Base-by-base conservation (phyloP, 2,329 filamentous ascomycete species). In the Graphilbum fragrans region DNA sequence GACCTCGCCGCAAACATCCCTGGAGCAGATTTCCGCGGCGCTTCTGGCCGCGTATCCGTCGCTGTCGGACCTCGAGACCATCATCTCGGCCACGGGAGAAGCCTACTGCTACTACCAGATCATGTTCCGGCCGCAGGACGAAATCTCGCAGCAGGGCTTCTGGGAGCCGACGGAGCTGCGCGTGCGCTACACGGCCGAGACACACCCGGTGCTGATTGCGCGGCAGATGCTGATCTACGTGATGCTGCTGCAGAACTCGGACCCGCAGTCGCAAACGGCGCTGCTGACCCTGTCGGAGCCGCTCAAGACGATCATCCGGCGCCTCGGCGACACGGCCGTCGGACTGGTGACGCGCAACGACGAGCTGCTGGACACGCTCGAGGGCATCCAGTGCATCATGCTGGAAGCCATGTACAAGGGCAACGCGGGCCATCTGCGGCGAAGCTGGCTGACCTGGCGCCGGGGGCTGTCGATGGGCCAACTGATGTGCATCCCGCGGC, bases 341-440 rank as follows among this genome's bases (percentile, higher is more conserved):
- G 55, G 50, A 5, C 47, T 59, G 8, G 61, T 76, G 1, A 67
- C 65, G 0, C 58, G 57, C 14, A 63, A 72, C 21, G 65, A 72
- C 39, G 62, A 65, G 3, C 50, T 75, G 1, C 49, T 66, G 0
- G 55, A 53, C 20, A 65, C 62, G 0, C 40, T 71, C 3, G 68
- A 72, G 41, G 67, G 67, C 0, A 50, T 74, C 6, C 66, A 72
- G 44, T 70, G 65, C 39, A 47, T 74, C n/a, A 58, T 72, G 47
- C 55, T 73, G 0, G 63, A 72, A 45, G 58, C 58, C 12, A 55
- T 69, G 19, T 69, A 64, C 47, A 55, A 65, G 7, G 63, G 62
- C 22, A 70, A 71, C 22, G 52, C 53, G 0, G 72, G 72, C 1
- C 61, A 66, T 22, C 54, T 71, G 3, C 61, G 65, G 0, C 56